Evolutionary conservation across 805 yeast genomes (phyloP).

Genomic region (Yamadazyma scolyti): DNA sequence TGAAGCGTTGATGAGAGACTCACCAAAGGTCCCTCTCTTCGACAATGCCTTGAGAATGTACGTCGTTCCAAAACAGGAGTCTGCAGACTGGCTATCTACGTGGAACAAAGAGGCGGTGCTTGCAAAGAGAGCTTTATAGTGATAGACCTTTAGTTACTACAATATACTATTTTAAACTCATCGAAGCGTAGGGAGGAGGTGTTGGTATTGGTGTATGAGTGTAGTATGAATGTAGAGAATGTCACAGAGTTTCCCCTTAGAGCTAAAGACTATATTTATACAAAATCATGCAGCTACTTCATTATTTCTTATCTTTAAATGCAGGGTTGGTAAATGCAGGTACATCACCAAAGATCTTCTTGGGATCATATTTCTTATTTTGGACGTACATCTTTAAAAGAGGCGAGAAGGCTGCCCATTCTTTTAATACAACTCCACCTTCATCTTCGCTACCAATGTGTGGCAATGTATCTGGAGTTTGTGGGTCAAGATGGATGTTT

Average conservation of each 20-base stretch:
- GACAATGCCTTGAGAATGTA: slow-evolving; percentile 71
- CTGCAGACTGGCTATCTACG: slow-evolving; percentile 57
- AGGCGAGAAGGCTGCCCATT: slow-evolving; percentile 41
- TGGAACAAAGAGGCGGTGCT: slow-evolving; percentile 67
- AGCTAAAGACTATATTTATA: too few relatives aligned
- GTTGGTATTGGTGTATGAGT: too few relatives aligned
- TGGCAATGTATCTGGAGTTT: slow-evolving; percentile 23
- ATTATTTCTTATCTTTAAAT: too few relatives aligned
- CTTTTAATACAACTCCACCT: slow-evolving; percentile 20
- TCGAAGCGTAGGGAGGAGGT: too few relatives aligned
- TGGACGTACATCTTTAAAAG: slow-evolving; percentile 22
- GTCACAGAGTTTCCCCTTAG: too few relatives aligned
- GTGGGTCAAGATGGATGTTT: neutral
- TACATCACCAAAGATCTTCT: slow-evolving; percentile 68
- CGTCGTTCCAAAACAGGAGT: slow-evolving; percentile 71
- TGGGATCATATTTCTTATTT: slow-evolving; percentile 52
- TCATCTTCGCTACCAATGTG: slow-evolving; percentile 42
- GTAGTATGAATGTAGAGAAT: too few relatives aligned
- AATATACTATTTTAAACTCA: too few relatives aligned
- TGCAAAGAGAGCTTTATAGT: slow-evolving; percentile 29
- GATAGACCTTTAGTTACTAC: too few relatives aligned
- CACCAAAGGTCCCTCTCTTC: slow-evolving; percentile 70
- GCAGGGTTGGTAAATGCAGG: slow-evolving; percentile 60
- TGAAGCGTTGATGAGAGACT: slow-evolving; percentile 57
- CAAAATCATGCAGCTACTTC: too few relatives aligned